These are phyloP conservation scores for Artemisia argyi DNA, from an alignment of 129 eudicot species.

Conservation along the genomic window DNA sequence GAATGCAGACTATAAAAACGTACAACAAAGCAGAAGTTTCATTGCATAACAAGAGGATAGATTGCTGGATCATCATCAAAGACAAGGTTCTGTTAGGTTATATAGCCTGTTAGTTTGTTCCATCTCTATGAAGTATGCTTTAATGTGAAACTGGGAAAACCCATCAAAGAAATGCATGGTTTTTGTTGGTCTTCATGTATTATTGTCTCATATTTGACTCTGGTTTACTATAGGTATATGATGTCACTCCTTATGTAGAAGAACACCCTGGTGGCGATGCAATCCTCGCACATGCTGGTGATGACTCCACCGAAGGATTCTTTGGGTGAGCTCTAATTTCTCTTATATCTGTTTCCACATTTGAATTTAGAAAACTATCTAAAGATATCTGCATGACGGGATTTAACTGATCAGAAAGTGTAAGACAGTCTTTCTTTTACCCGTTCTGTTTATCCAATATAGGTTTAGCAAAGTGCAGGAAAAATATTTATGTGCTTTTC, in stretches of 20 bases:
- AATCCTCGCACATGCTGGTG: slow-evolving; percentile 88
- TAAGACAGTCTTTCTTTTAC: neutral
- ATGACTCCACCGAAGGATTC: slow-evolving; percentile 92
- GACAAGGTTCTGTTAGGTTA: slow-evolving; percentile 64
- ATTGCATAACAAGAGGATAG: slow-evolving; percentile 88
- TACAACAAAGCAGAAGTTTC: slow-evolving; percentile 75
- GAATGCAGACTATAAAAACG: slow-evolving; percentile 44
- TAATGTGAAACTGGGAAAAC: slow-evolving; percentile 10
- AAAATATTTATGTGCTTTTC: too few relatives aligned
- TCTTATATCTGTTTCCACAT: neutral
- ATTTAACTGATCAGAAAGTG: neutral
- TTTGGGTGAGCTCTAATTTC: slow-evolving; percentile 56
- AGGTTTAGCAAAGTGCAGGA: neutral
- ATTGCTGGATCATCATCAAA: slow-evolving; percentile 96
- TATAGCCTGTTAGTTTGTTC: slow-evolving; percentile 13
- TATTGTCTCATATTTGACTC: neutral
- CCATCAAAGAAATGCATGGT: neutral
- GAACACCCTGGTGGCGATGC: slow-evolving; percentile 99
- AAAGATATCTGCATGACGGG: neutral
- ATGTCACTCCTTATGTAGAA: slow-evolving; percentile 90
- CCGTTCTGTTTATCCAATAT: neutral
- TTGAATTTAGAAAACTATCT: slow-evolving; percentile 6
- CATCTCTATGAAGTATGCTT: neutral
- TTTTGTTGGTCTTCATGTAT: neutral
- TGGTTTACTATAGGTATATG: slow-evolving; percentile 59